Evolutionary conservation across 2,329 filamentous ascomycete genomes (phyloP), one percentile per base, ranked within the genome.

Genomic region (Nigrospora osmanthi): DNA sequence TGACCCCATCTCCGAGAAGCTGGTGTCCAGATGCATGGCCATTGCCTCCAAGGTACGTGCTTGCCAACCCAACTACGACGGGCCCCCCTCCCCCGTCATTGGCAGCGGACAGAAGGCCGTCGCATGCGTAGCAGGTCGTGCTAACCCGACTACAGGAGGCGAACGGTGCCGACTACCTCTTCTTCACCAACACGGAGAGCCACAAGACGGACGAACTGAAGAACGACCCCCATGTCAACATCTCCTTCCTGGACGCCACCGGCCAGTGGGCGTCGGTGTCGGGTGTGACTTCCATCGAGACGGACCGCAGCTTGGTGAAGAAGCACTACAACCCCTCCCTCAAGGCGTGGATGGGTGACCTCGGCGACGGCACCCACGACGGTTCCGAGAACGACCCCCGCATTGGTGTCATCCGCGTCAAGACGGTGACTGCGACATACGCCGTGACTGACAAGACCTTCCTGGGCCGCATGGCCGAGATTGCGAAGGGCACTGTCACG

Each of bases 121-220:
- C 23, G 23, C 23, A 28, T 10, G 23, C 23, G 9, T 7, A 28
- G 23, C 4, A 28, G 10, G 2, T 6, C 23, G 10, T 40, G n/a
- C 16, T 30, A 28, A 28, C 9, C 23, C 5, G 5, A 28, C 23
- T 28, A 3, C 50, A 91, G 86, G 88, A 94, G 67, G 73, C 75
- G 49, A 83, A 83, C 52, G 85, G 86, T 57, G 75, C 89, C 46
- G 89, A 94, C 62, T 78, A 93, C 46, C 77, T 95, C 64, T 95
- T 95, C 76, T 85, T 93, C 72, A 89, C 89, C 59, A 95, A 95
- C 72, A 89, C 87, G 50, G 86, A 91, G 62, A 89, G 87, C 11
- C 81, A 87, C 68, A 95, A 95, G 75, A 89, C 87, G 6, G 78
- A 88, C 63, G 89, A 95, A 58, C 75, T 95, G 36, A 72, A 78